Percentiles rank a stretch among this genome's conserved stretches.
Conservation (phyloP, 208 protist genomes). For the Acanthamoeba castellanii region DNA sequence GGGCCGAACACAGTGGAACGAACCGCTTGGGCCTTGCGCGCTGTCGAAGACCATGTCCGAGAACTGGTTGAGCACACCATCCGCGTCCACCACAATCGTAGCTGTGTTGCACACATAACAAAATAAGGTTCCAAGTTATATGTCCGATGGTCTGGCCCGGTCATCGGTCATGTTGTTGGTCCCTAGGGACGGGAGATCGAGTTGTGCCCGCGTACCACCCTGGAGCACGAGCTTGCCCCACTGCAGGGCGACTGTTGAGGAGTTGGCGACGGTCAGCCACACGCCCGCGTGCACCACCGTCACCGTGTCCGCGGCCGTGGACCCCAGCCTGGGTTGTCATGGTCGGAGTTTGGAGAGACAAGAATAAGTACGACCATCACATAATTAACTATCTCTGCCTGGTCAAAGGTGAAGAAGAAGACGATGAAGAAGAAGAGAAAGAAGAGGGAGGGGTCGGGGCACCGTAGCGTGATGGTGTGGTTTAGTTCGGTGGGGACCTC, state of each 20-base stretch:
- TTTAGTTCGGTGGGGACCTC: too few species aligned
- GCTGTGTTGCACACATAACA: background rate
- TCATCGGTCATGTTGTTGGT: too few species aligned
- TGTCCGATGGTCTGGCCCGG: too few species aligned
- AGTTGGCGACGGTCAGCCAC: too few species aligned
- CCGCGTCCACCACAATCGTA: background rate
- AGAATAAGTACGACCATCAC: too few species aligned
- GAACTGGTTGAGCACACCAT: background rate
- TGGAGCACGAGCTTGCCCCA: background rate
- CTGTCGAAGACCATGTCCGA: background rate
- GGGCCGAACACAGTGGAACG: background rate
- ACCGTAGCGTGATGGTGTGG: too few species aligned
- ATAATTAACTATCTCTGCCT: too few species aligned
- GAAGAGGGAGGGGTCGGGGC: background rate
- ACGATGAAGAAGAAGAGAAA: background rate
- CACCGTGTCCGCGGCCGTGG: background rate
- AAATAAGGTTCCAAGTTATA: too few species aligned
- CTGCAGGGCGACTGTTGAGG: background rate
- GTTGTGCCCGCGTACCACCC: too few species aligned
- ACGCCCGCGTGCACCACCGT: background rate
- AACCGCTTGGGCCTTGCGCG: background rate
- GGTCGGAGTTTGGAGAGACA: too few species aligned
- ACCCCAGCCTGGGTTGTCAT: background rate
- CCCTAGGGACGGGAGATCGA: background rate
- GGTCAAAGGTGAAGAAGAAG: background rate